Evolutionary conservation across 192 early-diverging fungal genomes (phyloP).

Genomic region (Coemansia sp.): DNA sequence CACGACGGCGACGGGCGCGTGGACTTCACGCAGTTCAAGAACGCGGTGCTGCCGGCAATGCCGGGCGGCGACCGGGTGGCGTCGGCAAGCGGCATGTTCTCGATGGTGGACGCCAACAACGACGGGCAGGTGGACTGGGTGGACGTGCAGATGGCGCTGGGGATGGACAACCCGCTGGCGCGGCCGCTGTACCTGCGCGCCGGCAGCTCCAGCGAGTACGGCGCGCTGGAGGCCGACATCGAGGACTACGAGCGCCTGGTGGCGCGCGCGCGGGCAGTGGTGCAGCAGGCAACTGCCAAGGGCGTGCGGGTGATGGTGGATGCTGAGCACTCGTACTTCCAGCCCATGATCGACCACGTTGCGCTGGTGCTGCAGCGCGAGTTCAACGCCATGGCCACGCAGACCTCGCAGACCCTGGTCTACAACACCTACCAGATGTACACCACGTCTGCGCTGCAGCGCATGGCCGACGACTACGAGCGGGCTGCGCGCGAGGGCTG

Average conservation of each 20-base stretch:
- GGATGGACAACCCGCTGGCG: constrained; percentile 59
- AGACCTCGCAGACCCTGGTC: constrained; percentile 60
- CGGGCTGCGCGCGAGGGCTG: constrained; percentile 69
- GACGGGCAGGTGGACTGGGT: constrained; percentile 64
- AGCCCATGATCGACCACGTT: constrained; percentile 85
- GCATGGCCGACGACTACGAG: constrained; percentile 66
- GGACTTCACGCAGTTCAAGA: constrained; percentile 48
- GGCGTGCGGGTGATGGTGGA: constrained; percentile 83
- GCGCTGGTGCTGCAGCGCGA: constrained; percentile 65
- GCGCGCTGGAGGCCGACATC: constrained; percentile 59
- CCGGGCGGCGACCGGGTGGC: constrained; percentile 30
- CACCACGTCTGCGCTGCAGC: constrained; percentile 61
- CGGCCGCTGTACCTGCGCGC: constrained; percentile 48
- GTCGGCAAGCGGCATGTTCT: constrained; percentile 47
- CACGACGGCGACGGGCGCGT: constrained; percentile 56
- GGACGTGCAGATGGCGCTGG: constrained; percentile 64
- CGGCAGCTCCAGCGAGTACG: constrained; percentile 23
- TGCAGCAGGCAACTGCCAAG: constrained; percentile 58
- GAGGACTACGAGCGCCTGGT: constrained; percentile 69
- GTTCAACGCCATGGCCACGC: constrained; percentile 59
- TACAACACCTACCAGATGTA: constrained; percentile 99
- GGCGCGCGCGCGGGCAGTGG: constrained; percentile 66
- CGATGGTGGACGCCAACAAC: constrained; percentile 49
- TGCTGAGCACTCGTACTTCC: constrained; percentile 93
- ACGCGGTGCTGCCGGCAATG: constrained; percentile 38